These are phyloP conservation scores for Diaporthe longicolla DNA, from an alignment of 2,329 filamentous ascomycete species.

Conservation along the genomic window DNA sequence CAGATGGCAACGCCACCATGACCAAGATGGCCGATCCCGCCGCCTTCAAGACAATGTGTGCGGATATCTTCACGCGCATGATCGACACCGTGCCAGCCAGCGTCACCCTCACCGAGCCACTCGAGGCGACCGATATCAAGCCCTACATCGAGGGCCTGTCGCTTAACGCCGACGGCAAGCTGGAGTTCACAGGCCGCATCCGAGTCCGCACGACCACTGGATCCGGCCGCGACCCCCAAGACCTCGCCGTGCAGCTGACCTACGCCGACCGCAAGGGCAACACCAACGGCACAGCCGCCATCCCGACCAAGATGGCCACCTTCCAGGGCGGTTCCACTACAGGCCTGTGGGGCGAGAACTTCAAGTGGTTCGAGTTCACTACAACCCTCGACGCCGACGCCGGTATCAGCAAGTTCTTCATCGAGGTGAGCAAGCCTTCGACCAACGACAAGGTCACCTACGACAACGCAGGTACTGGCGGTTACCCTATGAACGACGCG, in stretches of 20 bases:
- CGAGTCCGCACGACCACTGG: constrained; percentile 45
- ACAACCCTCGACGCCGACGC: constrained; percentile 45
- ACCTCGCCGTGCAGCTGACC: constrained; percentile 47
- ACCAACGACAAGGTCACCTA: constrained; percentile 1
- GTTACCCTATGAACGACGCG: constrained; percentile 19
- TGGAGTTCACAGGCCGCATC: constrained; percentile 48
- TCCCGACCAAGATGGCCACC: constrained; percentile 20
- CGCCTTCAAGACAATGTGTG: constrained; percentile 55
- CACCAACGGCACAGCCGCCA: constrained; percentile 6
- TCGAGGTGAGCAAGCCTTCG: constrained; percentile 46
- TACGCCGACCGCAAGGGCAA: constrained; percentile 42
- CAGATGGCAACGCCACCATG: constrained; percentile 61
- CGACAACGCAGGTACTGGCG: constrained; percentile 19
- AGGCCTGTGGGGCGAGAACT: constrained; percentile 48
- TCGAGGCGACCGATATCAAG: constrained; percentile 51
- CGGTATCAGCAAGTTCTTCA: constrained; percentile 52
- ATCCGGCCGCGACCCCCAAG: constrained; percentile 44
- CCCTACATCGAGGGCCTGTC: constrained; percentile 50
- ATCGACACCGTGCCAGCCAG: constrained; percentile 52
- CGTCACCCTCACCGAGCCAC: constrained; percentile 49
- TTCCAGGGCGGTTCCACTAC: constrained; percentile 44
- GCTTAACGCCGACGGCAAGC: constrained; percentile 47
- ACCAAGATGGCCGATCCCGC: constrained; percentile 52
- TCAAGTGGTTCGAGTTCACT: constrained; percentile 51
- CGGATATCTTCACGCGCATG: constrained; percentile 52